Conservation (phyloP, 306 rosid species). For the Arachis stenosperma region DNA sequence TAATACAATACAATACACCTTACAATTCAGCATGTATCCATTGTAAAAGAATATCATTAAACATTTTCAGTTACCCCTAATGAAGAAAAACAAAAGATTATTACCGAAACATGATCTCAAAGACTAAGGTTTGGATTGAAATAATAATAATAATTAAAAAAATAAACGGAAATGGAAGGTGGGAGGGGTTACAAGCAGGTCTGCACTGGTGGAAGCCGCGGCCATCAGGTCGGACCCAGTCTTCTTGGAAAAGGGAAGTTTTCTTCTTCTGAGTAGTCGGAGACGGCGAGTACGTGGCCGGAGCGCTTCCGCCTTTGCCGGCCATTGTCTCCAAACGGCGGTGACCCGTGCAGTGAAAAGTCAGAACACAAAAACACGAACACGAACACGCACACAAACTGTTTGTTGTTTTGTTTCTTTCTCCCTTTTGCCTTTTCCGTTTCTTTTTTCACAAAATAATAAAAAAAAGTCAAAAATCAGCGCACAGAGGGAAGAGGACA, state of each 20-base stretch:
- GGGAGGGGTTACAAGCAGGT: slow-evolving; percentile 68
- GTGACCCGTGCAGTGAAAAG: background rate
- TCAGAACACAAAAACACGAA: too few relatives aligned
- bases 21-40: background rate
- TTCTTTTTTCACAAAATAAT: too few relatives aligned
- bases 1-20: background rate
- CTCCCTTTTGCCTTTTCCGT: too few relatives aligned
- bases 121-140: slow-evolving; percentile 4
- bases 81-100: background rate
- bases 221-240: slow-evolving; percentile 88
- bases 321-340: slow-evolving; percentile 58
- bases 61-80: slow-evolving; percentile 1
- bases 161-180: background rate
- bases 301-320: slow-evolving; percentile 57
- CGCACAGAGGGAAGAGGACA: too few relatives aligned
- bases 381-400: background rate
- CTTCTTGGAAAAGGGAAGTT: slow-evolving; percentile 44
- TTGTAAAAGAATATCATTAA: background rate
- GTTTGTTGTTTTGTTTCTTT: background rate
- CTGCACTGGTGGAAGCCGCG: slow-evolving; percentile 91
- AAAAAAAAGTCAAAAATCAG: too few relatives aligned
- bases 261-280: slow-evolving; percentile 52
- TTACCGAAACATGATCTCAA: background rate
- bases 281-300: slow-evolving; percentile 77
- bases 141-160: background rate